Percentiles rank a stretch among this genome's conserved stretches.
Evolutionary conservation across 1,139 yeast genomes (phyloP).

Genomic region (Oligophagozyma castellii): DNA sequence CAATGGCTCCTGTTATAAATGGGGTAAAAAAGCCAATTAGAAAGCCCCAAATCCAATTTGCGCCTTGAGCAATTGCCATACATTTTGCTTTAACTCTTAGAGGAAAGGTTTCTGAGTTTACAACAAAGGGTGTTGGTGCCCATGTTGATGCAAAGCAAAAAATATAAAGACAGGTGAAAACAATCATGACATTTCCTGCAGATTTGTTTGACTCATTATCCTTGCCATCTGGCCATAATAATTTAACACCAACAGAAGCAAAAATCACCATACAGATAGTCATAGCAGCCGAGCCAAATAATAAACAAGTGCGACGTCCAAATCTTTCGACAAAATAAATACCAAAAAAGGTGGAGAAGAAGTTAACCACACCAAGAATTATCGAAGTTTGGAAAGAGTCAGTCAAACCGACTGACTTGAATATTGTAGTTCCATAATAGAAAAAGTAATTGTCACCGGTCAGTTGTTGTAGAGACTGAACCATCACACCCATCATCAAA

Average conservation of each 20-base stretch:
- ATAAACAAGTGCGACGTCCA: constrained; percentile 50
- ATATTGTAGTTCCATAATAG: constrained; percentile 57
- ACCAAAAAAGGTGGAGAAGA: constrained; percentile 52
- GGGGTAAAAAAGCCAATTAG: constrained; percentile 67
- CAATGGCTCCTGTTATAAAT: constrained; percentile 39
- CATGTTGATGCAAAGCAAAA: constrained; percentile 73
- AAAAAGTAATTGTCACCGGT: constrained; percentile 63
- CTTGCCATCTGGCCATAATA: constrained; percentile 2
- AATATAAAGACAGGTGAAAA: constrained; percentile 58
- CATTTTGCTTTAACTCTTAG: constrained; percentile 29
- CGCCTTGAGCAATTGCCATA: constrained; percentile 46
- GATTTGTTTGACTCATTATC: constrained; percentile 1
- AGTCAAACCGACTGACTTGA: constrained; percentile 51
- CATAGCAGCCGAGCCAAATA: constrained; percentile 50
- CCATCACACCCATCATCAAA: constrained; percentile 42
- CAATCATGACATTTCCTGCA: constrained; percentile 36
- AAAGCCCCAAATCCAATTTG: constrained; percentile 66
- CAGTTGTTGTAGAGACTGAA: constrained; percentile 59
- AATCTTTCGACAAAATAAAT: constrained; percentile 45
- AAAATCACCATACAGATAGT: constrained; percentile 44
- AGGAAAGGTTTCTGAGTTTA: constrained; percentile 60
- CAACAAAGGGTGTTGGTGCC: constrained; percentile 73
- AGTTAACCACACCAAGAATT: constrained; percentile 56
- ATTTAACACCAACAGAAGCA: constrained; percentile 14
- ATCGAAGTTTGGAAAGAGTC: constrained; percentile 61